Percentiles rank a stretch among this genome's conserved stretches.
Evolutionary conservation across 139 green algal genomes (phyloP).

Genomic region (Chara braunii): DNA sequence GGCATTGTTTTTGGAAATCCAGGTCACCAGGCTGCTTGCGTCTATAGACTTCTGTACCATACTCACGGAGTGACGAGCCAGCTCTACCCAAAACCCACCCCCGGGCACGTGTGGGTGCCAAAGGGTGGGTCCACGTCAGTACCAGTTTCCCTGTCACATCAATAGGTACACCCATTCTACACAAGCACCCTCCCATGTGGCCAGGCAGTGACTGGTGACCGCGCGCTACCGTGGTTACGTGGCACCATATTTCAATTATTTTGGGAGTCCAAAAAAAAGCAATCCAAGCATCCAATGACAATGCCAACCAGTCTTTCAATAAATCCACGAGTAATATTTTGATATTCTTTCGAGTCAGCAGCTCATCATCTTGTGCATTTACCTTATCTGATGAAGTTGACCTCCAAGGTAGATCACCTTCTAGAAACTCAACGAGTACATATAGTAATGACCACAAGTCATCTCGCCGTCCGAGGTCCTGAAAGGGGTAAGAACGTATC

Average conservation of each 20-base stretch:
- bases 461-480: conserved; percentile 58
- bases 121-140: too few relatives aligned
- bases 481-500: not conserved
- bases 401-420: conserved; percentile 49
- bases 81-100: too few relatives aligned
- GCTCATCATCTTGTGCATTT: not conserved
- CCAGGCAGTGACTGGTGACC: not conserved
- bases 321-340: not conserved
- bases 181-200: too few relatives aligned
- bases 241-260: conserved; percentile 4
- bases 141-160: too few relatives aligned
- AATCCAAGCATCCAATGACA: not conserved
- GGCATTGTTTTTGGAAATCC: too few relatives aligned
- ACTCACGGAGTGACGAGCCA: too few relatives aligned
- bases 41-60: too few relatives aligned
- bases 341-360: not conserved
- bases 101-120: too few relatives aligned
- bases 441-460: conserved; percentile 87
- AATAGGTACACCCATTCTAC: too few relatives aligned
- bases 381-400: conserved; percentile 26
- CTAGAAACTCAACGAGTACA: conserved; percentile 68
- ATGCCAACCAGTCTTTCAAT: not conserved
- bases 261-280: not conserved
- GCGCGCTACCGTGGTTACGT: not conserved
- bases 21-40: too few relatives aligned